Evolutionary conservation across 108 stramenopile species (phyloP).

Genomic region (Bacterosira constricta): DNA sequence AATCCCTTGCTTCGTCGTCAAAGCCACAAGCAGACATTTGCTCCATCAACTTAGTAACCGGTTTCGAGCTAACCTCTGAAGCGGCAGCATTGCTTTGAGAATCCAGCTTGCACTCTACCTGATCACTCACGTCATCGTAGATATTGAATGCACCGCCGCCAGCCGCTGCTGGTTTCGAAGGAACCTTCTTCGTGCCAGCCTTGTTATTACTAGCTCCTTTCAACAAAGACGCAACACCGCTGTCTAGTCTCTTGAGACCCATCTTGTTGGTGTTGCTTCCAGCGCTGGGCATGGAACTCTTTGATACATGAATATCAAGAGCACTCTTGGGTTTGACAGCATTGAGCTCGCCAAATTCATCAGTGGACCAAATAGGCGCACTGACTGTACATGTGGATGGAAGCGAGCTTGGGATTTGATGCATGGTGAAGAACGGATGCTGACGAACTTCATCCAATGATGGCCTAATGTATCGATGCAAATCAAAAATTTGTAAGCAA

Average conservation of each 20-base stretch:
- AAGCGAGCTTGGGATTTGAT: conserved; percentile 62
- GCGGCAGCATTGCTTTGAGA: not conserved
- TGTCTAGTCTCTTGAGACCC: conserved; percentile 3
- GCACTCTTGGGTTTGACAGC: conserved; percentile 47
- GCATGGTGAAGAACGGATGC: conserved; percentile 87
- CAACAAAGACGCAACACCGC: not conserved
- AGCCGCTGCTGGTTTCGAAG: not conserved
- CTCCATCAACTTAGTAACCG: conserved; percentile 17
- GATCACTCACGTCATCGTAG: conserved; percentile 36
- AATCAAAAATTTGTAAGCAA: not conserved
- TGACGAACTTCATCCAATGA: conserved; percentile 65
- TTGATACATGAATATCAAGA: conserved; percentile 24
- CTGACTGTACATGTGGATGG: conserved; percentile 60
- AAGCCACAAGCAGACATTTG: conserved; percentile 26
- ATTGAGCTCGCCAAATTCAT: conserved; percentile 56
- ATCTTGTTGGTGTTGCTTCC: not conserved
- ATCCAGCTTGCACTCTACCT: conserved; percentile 13
- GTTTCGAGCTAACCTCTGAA: not conserved
- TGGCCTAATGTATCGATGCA: conserved; percentile 50
- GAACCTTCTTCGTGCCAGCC: not conserved
- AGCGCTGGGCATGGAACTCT: not conserved
- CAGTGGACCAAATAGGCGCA: conserved; percentile 71
- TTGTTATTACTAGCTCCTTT: not conserved
- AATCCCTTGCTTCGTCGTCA: conserved; percentile 22
- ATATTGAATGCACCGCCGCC: conserved; percentile 39